Base-by-base conservation (phyloP, 2,329 filamentous ascomycete genomes). In the Gyromitra esculenta region DNA sequence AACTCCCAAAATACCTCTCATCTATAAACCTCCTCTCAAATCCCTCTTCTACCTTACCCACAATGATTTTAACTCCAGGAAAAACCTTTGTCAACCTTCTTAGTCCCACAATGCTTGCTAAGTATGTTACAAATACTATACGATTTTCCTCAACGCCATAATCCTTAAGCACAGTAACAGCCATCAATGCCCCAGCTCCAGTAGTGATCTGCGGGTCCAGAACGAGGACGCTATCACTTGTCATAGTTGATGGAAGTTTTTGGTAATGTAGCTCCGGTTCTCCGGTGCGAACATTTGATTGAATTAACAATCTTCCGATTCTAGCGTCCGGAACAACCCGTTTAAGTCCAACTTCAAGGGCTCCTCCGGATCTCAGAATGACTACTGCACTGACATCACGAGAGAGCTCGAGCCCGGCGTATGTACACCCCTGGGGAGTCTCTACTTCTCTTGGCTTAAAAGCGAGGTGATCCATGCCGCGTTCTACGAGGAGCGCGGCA, bases 161-260 rank as follows among this genome's bases (percentile, higher is more conserved):
- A 83, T 99, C 96, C 15, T 97, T 90, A 68, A 99, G 86, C n/a
- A 98, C 93, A 82, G 96, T 92, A 54, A 98, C 94, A 0, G 96
- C 94, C 96, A 99, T 99, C 74, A 99, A 85, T 3, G 89, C 89
- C 11, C 89, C 89, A 45, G 94, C 95, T 56, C 96, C 96, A 77
- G 91, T 94, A 35, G 93, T 93, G 92, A 98, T 97, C 82, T 99
- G 96, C 13, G 94, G 91, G 83, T 98, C 96, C 21, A 98, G 86
- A 6, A 99, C 86, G 76, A 99, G 86, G 18, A 99, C 93, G 64
- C 91, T 91, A 79, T 92, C 90, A 54, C 88, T 84, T 76, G 88
- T 85, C 72, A 98, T 92, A 77, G 93, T 88, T 1, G 88, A 86
- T 0, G 93, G 92, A 2, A 99, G 86, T 79, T 92, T 92, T 75